Conservation (phyloP, 169 alveolate species). For the Eimeria praecox region DNA sequence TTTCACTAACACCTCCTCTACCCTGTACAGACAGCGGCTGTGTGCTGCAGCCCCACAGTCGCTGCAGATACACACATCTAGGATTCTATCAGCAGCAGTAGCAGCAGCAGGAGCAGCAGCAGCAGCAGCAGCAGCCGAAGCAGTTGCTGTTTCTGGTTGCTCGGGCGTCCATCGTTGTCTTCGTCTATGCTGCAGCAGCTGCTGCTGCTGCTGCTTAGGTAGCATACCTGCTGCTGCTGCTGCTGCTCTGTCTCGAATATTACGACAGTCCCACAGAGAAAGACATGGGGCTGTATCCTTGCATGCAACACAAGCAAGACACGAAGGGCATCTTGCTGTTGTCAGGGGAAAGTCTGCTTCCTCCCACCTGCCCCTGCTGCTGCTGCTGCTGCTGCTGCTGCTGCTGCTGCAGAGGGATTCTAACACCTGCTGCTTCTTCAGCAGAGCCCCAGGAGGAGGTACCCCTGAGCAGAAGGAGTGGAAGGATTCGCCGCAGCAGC, state of each 20-base stretch:
- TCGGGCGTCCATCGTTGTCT: conserved; percentile 7
- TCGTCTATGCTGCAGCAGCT: conserved; percentile 28
- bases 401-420: conserved; percentile 59
- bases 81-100: conserved; percentile 61
- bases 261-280: conserved; percentile 46
- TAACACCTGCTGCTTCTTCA: conserved; percentile 3
- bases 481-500: conserved; percentile 72
- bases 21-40: conserved; percentile 40
- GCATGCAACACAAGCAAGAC: conserved; percentile 14
- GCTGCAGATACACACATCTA: conserved; percentile 38
- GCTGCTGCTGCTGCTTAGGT: conserved; percentile 20
- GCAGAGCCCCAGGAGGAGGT: conserved; percentile 29
- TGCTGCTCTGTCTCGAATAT: conserved; percentile 46
- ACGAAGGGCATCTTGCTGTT: conserved; percentile 31
- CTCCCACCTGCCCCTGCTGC: not conserved
- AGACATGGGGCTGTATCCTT: conserved; percentile 1
- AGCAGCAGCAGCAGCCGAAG: not conserved
- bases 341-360: not conserved
- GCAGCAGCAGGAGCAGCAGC: conserved; percentile 33
- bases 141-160: not conserved
- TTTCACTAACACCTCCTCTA: conserved; percentile 24
- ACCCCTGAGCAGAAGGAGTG: conserved; percentile 53
- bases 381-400: conserved; percentile 58
- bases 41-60: conserved; percentile 66
- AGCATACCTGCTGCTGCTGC: conserved; percentile 61